Base-by-base conservation (phyloP, 108 stramenopile genomes). In the Nitzschia palea region DNA sequence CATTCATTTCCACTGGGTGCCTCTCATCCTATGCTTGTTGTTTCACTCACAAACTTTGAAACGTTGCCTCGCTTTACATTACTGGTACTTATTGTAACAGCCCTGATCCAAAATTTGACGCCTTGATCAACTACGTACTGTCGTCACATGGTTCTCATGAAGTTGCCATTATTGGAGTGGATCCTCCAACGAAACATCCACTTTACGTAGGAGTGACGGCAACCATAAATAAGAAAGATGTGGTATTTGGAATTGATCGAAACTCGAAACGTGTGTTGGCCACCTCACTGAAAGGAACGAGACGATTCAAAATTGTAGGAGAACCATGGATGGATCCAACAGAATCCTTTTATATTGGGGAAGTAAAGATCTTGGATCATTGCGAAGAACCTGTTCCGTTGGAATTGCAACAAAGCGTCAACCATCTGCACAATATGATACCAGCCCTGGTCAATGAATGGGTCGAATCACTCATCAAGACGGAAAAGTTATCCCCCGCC, bases 261-360 rank as follows among this genome's bases (percentile, higher is more conserved):
- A 48, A 61, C 1, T 2, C 6, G 3, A 60, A 71, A 30, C n/a
- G 25, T 32, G 35, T 44, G 5, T 50, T 71, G 5, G 59, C 60
- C 0, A 71, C 60, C 3, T 35, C 44, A 35, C 54, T 71, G 22
- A 43, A 45, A 27, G 67, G 71, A n/a, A 27, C 35, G 1, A 42
- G 67, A 44, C 8, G 71, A 32, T 76, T 78, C 42, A 44, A 62
- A 50, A 34, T 78, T 32, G 27, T 62, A 20, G 66, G 54, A 1
- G 55, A 67, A 45, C 77, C 77, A 18, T 78, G 65, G 65, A 2
- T 70, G 65, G 71, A 78, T 34, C 29, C 44, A 5, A 63, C 65
- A 3, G 26, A 35, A 0, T 72, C 71, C 2, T 78, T 70, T 54
- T 65, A 70, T 37, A 55, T 78, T 35, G 65, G 71, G 0, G 26